Evolutionary conservation across 768 basidiomycete species (phyloP).

Genomic region (Psilocybe sp.): DNA sequence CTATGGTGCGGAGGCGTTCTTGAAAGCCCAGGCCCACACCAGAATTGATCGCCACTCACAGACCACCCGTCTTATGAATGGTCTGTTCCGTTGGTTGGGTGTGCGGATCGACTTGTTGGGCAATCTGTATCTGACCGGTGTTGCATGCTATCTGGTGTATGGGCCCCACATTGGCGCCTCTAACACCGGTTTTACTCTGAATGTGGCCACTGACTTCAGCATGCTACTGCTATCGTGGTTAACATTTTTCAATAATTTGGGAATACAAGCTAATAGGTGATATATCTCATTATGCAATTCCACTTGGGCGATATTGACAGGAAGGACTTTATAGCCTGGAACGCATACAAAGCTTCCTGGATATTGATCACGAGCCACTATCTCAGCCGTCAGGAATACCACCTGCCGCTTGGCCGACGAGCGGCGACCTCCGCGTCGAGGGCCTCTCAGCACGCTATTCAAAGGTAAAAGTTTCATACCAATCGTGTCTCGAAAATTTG

Average conservation of each 20-base stretch:
- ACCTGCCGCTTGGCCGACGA: constrained; percentile 66
- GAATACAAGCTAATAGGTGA: background rate
- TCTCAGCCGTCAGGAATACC: constrained; percentile 38
- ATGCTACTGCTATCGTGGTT: background rate
- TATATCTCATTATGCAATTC: too few species aligned
- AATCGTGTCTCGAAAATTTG: too few species aligned
- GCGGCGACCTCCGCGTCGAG: constrained; percentile 51
- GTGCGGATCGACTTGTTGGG: constrained; percentile 58
- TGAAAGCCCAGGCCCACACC: constrained; percentile 37
- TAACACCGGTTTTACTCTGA: constrained; percentile 49
- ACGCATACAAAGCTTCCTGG: constrained; percentile 63
- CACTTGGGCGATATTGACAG: too few species aligned
- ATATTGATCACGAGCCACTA: constrained; percentile 56
- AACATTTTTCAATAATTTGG: constrained; percentile 27
- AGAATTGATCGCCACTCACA: constrained; percentile 53
- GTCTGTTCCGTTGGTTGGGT: constrained; percentile 42
- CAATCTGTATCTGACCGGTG: constrained; percentile 44
- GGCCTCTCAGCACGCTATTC: constrained; percentile 56
- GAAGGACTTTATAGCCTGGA: constrained; percentile 39
- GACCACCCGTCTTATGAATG: constrained; percentile 43
- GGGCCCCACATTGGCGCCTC: constrained; percentile 35
- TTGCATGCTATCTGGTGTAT: constrained; percentile 54
- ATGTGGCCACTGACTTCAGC: constrained; percentile 39
- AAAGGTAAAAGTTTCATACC: constrained; percentile 13
- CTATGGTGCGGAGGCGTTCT: constrained; percentile 52